Conservation (phyloP, 306 rosid species). For the Begonia masoniana region DNA sequence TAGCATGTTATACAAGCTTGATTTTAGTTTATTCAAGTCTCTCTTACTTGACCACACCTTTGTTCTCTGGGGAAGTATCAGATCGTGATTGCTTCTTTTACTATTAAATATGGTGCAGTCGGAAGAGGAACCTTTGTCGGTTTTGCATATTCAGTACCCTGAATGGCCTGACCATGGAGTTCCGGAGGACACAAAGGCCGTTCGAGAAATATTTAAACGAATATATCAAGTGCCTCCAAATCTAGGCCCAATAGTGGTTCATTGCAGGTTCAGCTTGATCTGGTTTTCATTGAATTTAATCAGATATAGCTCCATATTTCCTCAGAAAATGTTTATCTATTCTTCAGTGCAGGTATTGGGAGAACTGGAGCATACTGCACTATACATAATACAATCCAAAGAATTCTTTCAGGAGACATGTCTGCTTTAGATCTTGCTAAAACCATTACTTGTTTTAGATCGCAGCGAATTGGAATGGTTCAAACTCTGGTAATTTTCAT, state of each 20-base stretch:
- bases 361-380: conserved; percentile 92
- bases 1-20: too few relatives aligned
- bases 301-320: conserved; percentile 7
- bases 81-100: conserved; percentile 7
- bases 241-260: conserved; percentile 80
- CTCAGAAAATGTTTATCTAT: conserved; percentile 27
- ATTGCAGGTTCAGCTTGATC: conserved; percentile 65
- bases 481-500: conserved; percentile 43
- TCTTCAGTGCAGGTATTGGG: conserved; percentile 96
- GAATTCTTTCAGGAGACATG: conserved; percentile 82
- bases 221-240: conserved; percentile 43
- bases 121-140: conserved; percentile 48
- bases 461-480: conserved; percentile 94
- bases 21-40: too few relatives aligned
- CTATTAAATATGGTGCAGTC: conserved; percentile 31
- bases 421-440: conserved; percentile 64
- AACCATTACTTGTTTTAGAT: conserved; percentile 61
- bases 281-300: conserved; percentile 5
- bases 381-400: conserved; percentile 81
- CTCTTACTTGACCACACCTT: neutral
- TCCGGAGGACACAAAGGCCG: conserved; percentile 54
- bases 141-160: conserved; percentile 80
- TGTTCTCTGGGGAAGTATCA: conserved; percentile 11
- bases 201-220: conserved; percentile 67
- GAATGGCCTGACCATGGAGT: conserved; percentile 99